phyloP scores from a whole-genome alignment of 2,329 filamentous ascomycete species.

The Paradendryphiella salina region DNA sequence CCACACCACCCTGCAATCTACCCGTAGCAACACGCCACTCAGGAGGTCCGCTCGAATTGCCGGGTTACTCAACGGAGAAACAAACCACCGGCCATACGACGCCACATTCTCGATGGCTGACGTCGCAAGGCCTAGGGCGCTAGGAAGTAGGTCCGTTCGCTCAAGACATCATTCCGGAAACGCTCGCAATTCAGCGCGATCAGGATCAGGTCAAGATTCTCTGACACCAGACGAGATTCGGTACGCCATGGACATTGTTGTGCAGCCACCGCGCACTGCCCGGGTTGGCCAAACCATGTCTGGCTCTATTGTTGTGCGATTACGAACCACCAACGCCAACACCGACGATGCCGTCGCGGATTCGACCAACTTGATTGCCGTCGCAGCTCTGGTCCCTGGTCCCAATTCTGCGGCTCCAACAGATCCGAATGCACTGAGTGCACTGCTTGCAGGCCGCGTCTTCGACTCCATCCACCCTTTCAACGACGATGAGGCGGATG shows the following conservation, averaged over 20 bases:
- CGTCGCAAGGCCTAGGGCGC: slow-evolving; percentile 43
- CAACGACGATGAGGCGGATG: slow-evolving; percentile 44
- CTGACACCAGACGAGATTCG: slow-evolving; percentile 36
- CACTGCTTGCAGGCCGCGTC: slow-evolving; percentile 36
- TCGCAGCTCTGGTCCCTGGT: slow-evolving; percentile 39
- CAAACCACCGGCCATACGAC: slow-evolving; percentile 20
- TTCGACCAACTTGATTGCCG: slow-evolving; percentile 41
- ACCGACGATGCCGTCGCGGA: slow-evolving; percentile 40
- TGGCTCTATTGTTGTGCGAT: slow-evolving; percentile 41
- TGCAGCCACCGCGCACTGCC: slow-evolving; percentile 43
- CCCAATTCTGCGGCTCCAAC: slow-evolving; percentile 32
- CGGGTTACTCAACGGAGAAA: slow-evolving; percentile 34
- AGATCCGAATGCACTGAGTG: slow-evolving; percentile 38
- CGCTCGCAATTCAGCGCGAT: slow-evolving; percentile 26
- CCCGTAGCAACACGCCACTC: slow-evolving; percentile 29
- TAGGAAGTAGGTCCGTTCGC: slow-evolving; percentile 38
- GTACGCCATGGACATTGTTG: slow-evolving; percentile 47
- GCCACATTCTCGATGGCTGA: slow-evolving; percentile 41
- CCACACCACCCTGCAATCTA: slow-evolving; percentile 20
- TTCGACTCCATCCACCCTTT: slow-evolving; percentile 45
- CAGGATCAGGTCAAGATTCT: slow-evolving; percentile 31
- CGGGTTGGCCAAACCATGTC: slow-evolving; percentile 38
- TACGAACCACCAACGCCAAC: slow-evolving; percentile 39
- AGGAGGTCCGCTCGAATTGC: slow-evolving; percentile 43
- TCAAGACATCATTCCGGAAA: slow-evolving; percentile 35